Base-by-base conservation (phyloP, 2,329 filamentous ascomycete species). In the Fusarium albosuccineum region DNA sequence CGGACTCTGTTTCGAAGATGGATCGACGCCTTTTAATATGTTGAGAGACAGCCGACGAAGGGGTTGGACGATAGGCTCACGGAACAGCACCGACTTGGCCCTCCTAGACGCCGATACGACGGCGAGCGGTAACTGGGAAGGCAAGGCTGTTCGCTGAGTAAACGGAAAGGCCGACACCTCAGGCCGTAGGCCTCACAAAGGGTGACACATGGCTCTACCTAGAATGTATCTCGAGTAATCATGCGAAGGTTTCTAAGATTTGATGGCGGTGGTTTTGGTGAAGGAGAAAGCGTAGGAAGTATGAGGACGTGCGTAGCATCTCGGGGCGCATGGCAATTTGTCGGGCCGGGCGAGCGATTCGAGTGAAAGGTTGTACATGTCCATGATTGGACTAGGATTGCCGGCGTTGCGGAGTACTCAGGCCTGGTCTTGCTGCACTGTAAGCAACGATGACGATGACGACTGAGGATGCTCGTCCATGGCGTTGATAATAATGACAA, bases 191-290 rank as follows among this genome's bases (percentile, higher is more conserved):
- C 52, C 60, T 61, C 54, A 50, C 61, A 49, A 60, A 63, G 62
- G 62, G 68, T 62, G 62, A 49, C 65, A 62, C 52, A 62, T 64
- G 58, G 68, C 61, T 66, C 67, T 73, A 71, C 63, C 70, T 74
- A 74, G 72, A 74, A 70, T 74, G 72, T 74, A 74, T 73, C 58
- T 73, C 62, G 72, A 74, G 70, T 74, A 72, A 70, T 71, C 68
- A 74, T 74, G 52, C 66, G 71, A 74, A 60, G 71, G 70, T 68
- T 68, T 64, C 62, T 50, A 71, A 64, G 68, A 74, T 59, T 50
- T 4, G 64, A 70, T 56, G 71, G 70, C 55, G 70, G 70, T 60
- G 66, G 67, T 64, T 33, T 66, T 69, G 67, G 64, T 72, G 70
- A 74, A 64, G 66, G 58, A 56, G 58, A 53, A 42, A 66, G 62